Conservation (phyloP, 805 yeast species). For the Kuraishia ogatae region DNA sequence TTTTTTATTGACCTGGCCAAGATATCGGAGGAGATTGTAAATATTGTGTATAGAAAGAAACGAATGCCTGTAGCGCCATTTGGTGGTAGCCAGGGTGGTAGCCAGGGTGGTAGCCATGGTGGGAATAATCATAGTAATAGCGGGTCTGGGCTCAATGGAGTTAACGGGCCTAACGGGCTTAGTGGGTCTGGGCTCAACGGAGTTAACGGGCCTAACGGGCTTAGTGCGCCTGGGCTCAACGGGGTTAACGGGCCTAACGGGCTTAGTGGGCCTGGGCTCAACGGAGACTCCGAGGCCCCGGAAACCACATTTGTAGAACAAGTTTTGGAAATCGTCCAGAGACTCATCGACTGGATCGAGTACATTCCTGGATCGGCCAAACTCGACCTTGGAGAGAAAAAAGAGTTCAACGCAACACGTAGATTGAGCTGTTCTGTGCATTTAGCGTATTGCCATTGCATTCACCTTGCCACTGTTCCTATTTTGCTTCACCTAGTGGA, state of each 20-base stretch:
- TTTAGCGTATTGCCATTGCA: conserved; percentile 17
- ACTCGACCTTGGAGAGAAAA: conserved; percentile 6
- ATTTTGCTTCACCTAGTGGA: conserved; percentile 16
- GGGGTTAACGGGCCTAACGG: no score
- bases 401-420: conserved; percentile 7
- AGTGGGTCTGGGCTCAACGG: no score
- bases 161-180: no score
- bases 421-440: conserved; percentile 16
- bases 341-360: conserved; percentile 16
- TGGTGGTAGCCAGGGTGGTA: not conserved
- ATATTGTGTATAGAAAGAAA: conserved; percentile 10
- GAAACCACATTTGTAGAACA: conserved; percentile 4
- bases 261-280: no score
- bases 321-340: conserved; percentile 13
- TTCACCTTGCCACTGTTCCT: conserved; percentile 20
- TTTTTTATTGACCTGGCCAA: conserved; percentile 13
- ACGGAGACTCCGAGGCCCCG: not conserved
- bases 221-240: no score
- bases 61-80: not conserved
- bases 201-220: no score
- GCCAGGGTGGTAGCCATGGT: not conserved
- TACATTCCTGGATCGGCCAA: conserved; percentile 11
- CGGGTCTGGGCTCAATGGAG: no score
- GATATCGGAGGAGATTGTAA: conserved; percentile 15
- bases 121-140: not conserved